Conservation (phyloP, 2,329 filamentous ascomycete species). For the Fusarium siculi region DNA sequence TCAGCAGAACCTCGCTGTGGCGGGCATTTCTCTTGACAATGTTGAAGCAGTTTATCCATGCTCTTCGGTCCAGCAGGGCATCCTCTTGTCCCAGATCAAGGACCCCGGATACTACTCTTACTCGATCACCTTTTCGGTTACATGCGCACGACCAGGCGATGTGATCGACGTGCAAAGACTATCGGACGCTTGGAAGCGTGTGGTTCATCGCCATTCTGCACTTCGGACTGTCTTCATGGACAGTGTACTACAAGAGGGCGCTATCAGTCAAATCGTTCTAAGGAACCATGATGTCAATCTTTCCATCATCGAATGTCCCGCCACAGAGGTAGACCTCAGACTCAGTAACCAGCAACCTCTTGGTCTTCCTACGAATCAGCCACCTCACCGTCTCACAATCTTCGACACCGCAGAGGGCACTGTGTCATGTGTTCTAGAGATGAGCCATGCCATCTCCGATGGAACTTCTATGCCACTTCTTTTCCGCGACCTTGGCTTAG, state of each 20-base stretch:
- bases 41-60: slow-evolving; percentile 37
- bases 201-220: slow-evolving; percentile 33
- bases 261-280: slow-evolving; percentile 38
- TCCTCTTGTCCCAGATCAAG: slow-evolving; percentile 34
- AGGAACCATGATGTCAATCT: not conserved
- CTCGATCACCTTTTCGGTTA: slow-evolving; percentile 31
- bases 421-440: slow-evolving; percentile 26
- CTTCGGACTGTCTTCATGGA: slow-evolving; percentile 40
- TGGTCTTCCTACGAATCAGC: not conserved
- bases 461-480: slow-evolving; percentile 36
- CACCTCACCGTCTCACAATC: slow-evolving; percentile 33
- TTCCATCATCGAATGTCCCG: not conserved
- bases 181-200: slow-evolving; percentile 30
- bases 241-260: slow-evolving; percentile 4
- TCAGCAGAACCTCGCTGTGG: not conserved
- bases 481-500: slow-evolving; percentile 26
- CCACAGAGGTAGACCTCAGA: not conserved
- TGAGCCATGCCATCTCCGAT: slow-evolving; percentile 38
- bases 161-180: slow-evolving; percentile 10
- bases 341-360: not conserved
- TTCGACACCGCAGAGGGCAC: not conserved
- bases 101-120: slow-evolving; percentile 33
- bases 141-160: not conserved
- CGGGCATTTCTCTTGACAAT: not conserved
- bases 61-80: slow-evolving; percentile 38